A percentile compares a stretch with the other conserved stretches of the same genome.
Conservation (phyloP, 2,329 filamentous ascomycete species). For the Plenodomus biglobosus region DNA sequence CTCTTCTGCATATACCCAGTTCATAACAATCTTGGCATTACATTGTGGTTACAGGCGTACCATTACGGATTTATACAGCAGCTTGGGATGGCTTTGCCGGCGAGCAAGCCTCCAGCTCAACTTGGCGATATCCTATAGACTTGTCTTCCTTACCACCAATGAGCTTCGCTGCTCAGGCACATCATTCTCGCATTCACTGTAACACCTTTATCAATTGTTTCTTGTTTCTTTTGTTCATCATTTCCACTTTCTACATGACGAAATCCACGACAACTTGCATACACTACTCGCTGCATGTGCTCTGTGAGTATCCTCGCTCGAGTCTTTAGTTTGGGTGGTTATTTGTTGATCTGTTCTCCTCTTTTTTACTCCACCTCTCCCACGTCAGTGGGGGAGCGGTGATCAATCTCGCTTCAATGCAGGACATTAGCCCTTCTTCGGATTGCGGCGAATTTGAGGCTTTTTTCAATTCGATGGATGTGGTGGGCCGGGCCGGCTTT, state of each 20-base stretch:
- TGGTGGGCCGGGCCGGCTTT: slow-evolving; percentile 8
- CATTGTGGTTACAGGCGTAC: slow-evolving; percentile 17
- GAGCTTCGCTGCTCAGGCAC: slow-evolving; percentile 26
- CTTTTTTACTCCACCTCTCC: slow-evolving; percentile 1
- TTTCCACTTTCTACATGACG: slow-evolving; percentile 7
- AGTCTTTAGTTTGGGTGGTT: slow-evolving; percentile 18
- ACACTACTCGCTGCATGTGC: slow-evolving; percentile 1
- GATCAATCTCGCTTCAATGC: slow-evolving; percentile 20
- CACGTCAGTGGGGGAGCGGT: not conserved
- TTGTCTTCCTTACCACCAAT: slow-evolving; percentile 20
- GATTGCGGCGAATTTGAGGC: not conserved
- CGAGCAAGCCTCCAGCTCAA: slow-evolving; percentile 21
- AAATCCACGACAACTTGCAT: slow-evolving; percentile 26
- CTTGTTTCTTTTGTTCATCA: slow-evolving; percentile 13
- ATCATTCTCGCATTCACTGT: not conserved
- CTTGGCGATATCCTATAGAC: slow-evolving; percentile 37
- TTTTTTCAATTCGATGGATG: slow-evolving; percentile 8
- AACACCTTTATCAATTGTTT: slow-evolving; percentile 6
- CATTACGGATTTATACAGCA: not conserved
- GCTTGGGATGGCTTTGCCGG: slow-evolving; percentile 16
- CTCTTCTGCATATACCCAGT: slow-evolving; percentile 30
- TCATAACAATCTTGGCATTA: slow-evolving; percentile 16
- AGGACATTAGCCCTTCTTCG: slow-evolving; percentile 14
- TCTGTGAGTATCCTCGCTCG: slow-evolving; percentile 2
- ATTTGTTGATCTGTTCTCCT: slow-evolving; percentile 17